A percentile compares a stretch with the other conserved stretches of the same genome.
Conservation (phyloP, 2,329 filamentous ascomycete species). For the Aquanectria penicillioides region DNA sequence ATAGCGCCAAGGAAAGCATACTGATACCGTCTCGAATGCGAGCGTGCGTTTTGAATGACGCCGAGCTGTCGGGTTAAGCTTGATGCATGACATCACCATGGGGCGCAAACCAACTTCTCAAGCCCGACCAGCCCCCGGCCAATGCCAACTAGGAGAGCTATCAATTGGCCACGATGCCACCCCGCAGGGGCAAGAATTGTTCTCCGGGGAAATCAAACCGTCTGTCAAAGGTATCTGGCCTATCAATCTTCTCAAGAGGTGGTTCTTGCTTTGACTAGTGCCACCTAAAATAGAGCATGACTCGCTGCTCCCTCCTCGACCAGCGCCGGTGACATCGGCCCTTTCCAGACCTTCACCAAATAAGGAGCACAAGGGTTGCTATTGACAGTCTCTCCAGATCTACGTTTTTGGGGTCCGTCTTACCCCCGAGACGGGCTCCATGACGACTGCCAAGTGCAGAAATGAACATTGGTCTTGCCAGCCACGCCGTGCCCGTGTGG, state of each 20-base stretch:
- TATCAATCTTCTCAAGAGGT: not conserved
- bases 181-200: constrained; percentile 1
- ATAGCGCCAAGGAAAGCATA: constrained; percentile 28
- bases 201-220: not conserved
- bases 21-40: constrained; percentile 30
- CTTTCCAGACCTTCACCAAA: constrained; percentile 31
- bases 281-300: constrained; percentile 17
- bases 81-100: constrained; percentile 38
- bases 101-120: not conserved
- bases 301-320: constrained; percentile 21
- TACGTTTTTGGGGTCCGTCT: constrained; percentile 17
- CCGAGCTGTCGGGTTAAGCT: constrained; percentile 35
- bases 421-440: constrained; percentile 29
- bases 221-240: not conserved
- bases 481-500: not conserved
- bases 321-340: constrained; percentile 42
- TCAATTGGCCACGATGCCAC: not conserved
- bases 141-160: not conserved
- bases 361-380: not conserved
- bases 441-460: constrained; percentile 44
- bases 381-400: constrained; percentile 20
- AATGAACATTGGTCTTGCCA: constrained; percentile 17
- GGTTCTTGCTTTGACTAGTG: not conserved
- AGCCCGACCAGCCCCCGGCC: not conserved
- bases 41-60: constrained; percentile 16